A percentile compares a stretch with the other conserved stretches of the same genome.
phyloP scores from a whole-genome alignment of 2,329 filamentous ascomycete species.

The Pseudogymnoascus pannorum region DNA sequence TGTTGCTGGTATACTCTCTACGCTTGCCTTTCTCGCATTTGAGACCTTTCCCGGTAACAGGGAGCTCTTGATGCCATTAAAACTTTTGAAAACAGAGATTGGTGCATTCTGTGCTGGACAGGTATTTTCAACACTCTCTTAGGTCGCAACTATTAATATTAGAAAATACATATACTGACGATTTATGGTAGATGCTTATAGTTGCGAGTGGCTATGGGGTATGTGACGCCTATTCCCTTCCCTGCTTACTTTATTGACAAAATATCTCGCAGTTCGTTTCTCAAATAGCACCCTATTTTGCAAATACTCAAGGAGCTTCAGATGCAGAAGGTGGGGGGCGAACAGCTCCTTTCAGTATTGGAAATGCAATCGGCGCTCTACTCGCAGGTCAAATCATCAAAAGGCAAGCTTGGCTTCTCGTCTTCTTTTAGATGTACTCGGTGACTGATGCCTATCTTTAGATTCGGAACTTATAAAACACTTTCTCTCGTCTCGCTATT shows the following conservation, averaged over 20 bases:
- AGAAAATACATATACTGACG: constrained; percentile 1
- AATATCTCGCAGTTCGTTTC: constrained; percentile 15
- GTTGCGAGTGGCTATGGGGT: constrained; percentile 18
- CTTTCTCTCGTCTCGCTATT: constrained; percentile 16
- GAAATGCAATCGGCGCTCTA: background rate
- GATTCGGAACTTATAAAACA: constrained; percentile 17
- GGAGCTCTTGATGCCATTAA: constrained; percentile 17
- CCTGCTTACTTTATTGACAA: constrained; percentile 5
- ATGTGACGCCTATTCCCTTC: constrained; percentile 4
- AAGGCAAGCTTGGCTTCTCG: constrained; percentile 7
- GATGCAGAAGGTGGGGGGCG: constrained; percentile 1
- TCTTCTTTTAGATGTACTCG: background rate
- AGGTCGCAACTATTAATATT: background rate
- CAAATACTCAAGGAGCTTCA: constrained; percentile 7
- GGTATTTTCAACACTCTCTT: constrained; percentile 9
- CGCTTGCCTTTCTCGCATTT: constrained; percentile 14
- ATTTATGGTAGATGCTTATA: constrained; percentile 12
- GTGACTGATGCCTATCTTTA: constrained; percentile 8
- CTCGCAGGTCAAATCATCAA: constrained; percentile 8
- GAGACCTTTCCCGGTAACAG: constrained; percentile 17
- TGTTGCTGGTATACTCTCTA: constrained; percentile 12
- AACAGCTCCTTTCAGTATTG: constrained; percentile 4
- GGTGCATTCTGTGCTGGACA: constrained; percentile 17
- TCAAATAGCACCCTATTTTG: constrained; percentile 16
- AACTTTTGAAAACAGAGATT: constrained; percentile 17